These are phyloP conservation scores for Diaporthe eres DNA, from an alignment of 2,329 filamentous ascomycete species.

Conservation along the genomic window DNA sequence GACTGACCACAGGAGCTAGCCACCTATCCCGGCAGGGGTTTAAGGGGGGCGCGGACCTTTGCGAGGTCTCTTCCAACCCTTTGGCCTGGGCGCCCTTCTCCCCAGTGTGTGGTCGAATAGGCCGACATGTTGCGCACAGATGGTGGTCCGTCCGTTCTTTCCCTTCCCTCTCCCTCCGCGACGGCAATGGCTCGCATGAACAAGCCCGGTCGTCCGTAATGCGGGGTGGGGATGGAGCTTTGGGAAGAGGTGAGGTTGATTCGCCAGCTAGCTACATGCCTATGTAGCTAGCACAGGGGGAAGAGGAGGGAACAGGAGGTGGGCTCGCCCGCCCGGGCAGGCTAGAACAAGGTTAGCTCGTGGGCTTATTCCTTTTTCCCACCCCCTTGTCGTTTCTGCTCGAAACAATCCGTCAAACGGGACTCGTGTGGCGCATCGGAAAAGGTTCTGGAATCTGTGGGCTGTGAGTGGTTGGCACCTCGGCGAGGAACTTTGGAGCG, in stretches of 20 bases:
- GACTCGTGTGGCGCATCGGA: neutral
- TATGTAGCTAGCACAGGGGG: neutral
- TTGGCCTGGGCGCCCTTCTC: neutral
- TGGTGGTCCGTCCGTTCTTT: neutral
- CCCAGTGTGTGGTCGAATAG: neutral
- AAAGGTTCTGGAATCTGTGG: constrained; percentile 27
- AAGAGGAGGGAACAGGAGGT: neutral
- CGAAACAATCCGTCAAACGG: constrained; percentile 29
- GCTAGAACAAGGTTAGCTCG: constrained; percentile 28
- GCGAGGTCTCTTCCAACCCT: neutral
- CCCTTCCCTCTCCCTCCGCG: neutral
- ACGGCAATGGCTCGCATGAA: constrained; percentile 26
- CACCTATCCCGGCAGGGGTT: neutral
- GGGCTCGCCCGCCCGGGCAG: constrained; percentile 11
- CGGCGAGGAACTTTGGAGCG: neutral
- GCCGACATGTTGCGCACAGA: constrained; percentile 1
- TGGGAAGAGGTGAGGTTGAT: neutral
- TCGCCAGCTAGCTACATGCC: neutral
- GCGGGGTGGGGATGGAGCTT: neutral
- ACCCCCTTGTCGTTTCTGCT: constrained; percentile 9
- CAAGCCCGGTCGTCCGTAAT: constrained; percentile 11
- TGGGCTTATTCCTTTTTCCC: neutral
- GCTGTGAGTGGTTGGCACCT: neutral
- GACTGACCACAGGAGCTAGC: neutral
- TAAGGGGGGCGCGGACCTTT: neutral